Base-by-base conservation (phyloP, 148 eudicot genomes). In the Salicornia ramosissima region DNA sequence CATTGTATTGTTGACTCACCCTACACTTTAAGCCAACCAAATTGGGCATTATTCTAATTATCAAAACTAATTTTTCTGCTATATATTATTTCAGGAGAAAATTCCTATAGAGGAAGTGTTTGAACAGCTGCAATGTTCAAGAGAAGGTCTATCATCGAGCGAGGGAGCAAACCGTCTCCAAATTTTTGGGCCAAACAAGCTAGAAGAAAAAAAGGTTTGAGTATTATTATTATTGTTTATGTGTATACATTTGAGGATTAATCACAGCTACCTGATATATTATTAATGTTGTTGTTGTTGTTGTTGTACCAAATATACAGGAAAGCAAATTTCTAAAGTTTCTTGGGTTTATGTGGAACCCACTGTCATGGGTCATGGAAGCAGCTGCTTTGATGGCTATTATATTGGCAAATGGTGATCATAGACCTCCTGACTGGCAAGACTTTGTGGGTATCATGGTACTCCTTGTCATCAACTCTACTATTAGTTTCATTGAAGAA, bases 301-400 rank as follows among this genome's bases (percentile, higher is more conserved):
- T 45, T 39, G 21, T 69, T 58, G 34, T 60, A 40, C 42, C 29
- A 50, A 75, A n/a, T n/a, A n/a, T n/a, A n/a, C 74, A 83, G 84
- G 87, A 84, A 64, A 84, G 83, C 77, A 84, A 84, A 70, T 1
- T 84, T 1, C 81, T 83, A 64, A 86, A 86, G 75, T 86, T 83
- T 74, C 65, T 86, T 29, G 89, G 89, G 0, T 86, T 86, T 77
- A 86, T 86, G 89, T 86, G 89, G 89, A 86, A 86, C 66, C 89
- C 89, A n/a, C 71, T 83, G 33, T 86, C 89, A 66, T 86, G 89
- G 89, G 89, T 86, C 31, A 86, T 86, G 89, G 89, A 86, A 71
- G 78, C 80, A 40, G 89, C 89, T 64, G 89, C 89, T 28, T 21
- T 86, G 4, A 83, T 86, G 86, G 89, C 89, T 30, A 81, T 86